These are phyloP conservation scores for Pyrus pyrifolia DNA, from an alignment of 306 rosid species.

Conservation along the genomic window DNA sequence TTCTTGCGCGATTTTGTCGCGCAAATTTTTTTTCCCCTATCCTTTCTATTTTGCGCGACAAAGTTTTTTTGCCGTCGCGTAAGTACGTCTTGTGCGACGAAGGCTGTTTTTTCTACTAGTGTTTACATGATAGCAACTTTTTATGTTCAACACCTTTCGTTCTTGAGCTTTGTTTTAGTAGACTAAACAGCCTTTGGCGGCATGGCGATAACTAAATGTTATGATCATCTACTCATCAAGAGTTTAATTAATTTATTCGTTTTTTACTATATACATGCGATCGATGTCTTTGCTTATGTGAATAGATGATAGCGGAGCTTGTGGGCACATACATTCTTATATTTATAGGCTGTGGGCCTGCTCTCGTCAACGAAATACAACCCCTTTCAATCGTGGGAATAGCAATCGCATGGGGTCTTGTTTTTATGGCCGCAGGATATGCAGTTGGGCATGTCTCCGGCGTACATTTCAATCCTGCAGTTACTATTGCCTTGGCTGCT, in stretches of 20 bases:
- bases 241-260: not conserved
- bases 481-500: conserved; percentile 30
- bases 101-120: too few species aligned
- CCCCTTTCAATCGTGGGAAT: conserved; percentile 26
- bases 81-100: too few species aligned
- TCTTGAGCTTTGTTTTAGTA: too few species aligned
- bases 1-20: too few species aligned
- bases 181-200: too few species aligned
- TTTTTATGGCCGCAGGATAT: conserved; percentile 23
- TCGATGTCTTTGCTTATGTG: not conserved
- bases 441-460: conserved; percentile 45
- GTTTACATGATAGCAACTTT: too few species aligned
- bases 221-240: not conserved
- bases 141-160: not conserved
- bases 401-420: conserved; percentile 35
- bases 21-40: too few species aligned
- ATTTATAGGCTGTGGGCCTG: conserved; percentile 44
- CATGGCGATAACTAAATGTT: not conserved
- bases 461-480: conserved; percentile 50
- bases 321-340: conserved; percentile 40
- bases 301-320: conserved; percentile 34
- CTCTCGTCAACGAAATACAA: conserved; percentile 23
- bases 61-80: too few species aligned
- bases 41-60: too few species aligned
- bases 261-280: not conserved